Evolutionary conservation across 2,329 filamentous ascomycete species (phyloP).

Genomic region (Exophiala xenobiotica): DNA sequence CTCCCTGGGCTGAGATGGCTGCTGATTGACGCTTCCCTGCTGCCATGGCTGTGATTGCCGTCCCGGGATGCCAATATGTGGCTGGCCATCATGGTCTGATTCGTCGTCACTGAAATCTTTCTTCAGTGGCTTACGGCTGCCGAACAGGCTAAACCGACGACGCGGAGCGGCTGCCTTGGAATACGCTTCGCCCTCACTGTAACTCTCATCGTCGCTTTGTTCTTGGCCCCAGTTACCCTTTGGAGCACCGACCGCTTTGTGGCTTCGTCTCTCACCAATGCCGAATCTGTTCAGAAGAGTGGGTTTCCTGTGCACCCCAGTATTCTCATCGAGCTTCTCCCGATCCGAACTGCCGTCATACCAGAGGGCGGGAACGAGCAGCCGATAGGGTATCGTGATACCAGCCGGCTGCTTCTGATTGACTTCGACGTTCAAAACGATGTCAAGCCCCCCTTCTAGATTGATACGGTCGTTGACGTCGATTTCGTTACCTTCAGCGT

Average conservation of each 20-base stretch:
- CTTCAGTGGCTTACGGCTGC: constrained; percentile 24
- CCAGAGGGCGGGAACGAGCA: constrained; percentile 76
- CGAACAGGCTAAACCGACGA: constrained; percentile 28
- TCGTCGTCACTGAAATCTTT: constrained; percentile 22
- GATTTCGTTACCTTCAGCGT: constrained; percentile 52
- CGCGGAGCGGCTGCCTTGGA: constrained; percentile 14
- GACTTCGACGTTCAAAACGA: constrained; percentile 86
- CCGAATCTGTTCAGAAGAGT: constrained; percentile 29
- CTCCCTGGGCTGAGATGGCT: constrained; percentile 1
- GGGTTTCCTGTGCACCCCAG: constrained; percentile 21
- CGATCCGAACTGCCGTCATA: constrained; percentile 44
- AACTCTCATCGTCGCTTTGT: constrained; percentile 31
- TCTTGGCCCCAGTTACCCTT: constrained; percentile 32
- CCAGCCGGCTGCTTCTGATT: constrained; percentile 81
- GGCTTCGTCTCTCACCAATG: constrained; percentile 20
- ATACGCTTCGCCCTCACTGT: constrained; percentile 22
- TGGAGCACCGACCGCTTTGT: constrained; percentile 27
- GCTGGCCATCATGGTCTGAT: constrained; percentile 15
- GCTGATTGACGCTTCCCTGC: background rate
- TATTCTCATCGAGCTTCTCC: constrained; percentile 27
- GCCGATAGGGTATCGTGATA: constrained; percentile 80
- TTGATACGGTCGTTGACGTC: constrained; percentile 60
- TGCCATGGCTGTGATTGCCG: constrained; percentile 7
- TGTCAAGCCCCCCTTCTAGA: constrained; percentile 78
- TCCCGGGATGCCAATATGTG: background rate